Conservation (phyloP, 805 yeast species). For the Candida ficus region DNA sequence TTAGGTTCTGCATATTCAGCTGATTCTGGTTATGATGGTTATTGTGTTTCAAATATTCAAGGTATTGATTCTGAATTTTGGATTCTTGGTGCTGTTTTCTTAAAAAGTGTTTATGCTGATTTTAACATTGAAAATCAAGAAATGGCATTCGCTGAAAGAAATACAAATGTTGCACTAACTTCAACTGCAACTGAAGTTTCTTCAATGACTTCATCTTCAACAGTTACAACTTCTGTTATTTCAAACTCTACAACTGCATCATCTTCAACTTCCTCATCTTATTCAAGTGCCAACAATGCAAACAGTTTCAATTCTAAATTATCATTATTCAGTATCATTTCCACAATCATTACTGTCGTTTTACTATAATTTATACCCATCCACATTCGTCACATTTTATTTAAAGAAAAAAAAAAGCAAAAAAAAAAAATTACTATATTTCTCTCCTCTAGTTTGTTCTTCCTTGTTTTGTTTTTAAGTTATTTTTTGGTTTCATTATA, state of each 20-base stretch:
- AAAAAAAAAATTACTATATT: too few relatives aligned
- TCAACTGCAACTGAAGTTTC: conserved; percentile 13
- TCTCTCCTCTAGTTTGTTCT: too few relatives aligned
- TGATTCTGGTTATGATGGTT: conserved; percentile 35
- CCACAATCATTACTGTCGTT: neutral
- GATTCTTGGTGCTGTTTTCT: conserved; percentile 62
- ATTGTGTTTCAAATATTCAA: conserved; percentile 62
- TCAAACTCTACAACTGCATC: neutral
- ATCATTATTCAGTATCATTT: neutral
- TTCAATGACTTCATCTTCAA: neutral
- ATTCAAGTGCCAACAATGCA: neutral
- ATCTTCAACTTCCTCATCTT: neutral
- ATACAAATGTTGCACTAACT: conserved; percentile 25
- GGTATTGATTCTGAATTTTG: conserved; percentile 46
- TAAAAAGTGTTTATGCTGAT: conserved; percentile 49
- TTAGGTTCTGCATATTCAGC: conserved; percentile 42
- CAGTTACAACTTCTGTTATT: neutral
- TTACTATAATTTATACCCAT: neutral
- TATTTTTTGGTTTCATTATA: too few relatives aligned
- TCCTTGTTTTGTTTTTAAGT: too few relatives aligned
- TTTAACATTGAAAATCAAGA: conserved; percentile 46
- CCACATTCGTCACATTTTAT: neutral
- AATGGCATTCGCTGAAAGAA: conserved; percentile 51
- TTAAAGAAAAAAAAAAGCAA: too few relatives aligned
- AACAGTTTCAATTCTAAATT: neutral